Conservation (phyloP, 257 asterid species). For the Apocynum venetum region DNA sequence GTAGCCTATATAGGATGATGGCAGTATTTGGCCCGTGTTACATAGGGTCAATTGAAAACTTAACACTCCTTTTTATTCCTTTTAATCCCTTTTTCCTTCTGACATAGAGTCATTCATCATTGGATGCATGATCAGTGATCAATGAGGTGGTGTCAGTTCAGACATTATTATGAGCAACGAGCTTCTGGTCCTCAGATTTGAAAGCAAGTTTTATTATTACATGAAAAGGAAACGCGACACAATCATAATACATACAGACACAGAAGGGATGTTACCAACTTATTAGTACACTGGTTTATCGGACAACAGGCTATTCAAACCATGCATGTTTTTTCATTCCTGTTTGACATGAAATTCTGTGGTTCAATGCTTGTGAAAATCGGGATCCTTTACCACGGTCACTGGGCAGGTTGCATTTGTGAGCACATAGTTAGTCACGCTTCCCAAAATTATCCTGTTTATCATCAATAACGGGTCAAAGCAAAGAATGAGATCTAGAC, state of each 20-base stretch:
- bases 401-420: slow-evolving; percentile 62
- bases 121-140: background rate
- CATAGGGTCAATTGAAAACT: too few species aligned
- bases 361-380: slow-evolving; percentile 44
- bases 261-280: background rate
- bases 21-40: too few species aligned
- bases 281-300: background rate
- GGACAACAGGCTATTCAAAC: background rate
- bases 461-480: slow-evolving; percentile 1
- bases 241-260: background rate
- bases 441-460: slow-evolving; percentile 68
- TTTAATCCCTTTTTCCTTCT: background rate
- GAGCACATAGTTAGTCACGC: slow-evolving; percentile 68
- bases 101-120: background rate
- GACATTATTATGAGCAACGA: background rate
- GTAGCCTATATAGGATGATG: too few species aligned
- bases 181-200: background rate
- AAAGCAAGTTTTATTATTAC: background rate
- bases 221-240: too few species aligned
- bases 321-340: background rate
- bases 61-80: too few species aligned
- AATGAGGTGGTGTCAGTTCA: background rate
- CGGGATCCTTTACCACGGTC: slow-evolving; percentile 67
- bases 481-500: background rate
- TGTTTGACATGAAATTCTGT: background rate